phyloP scores from a whole-genome alignment of 2,329 filamentous ascomycete genomes.

The Aureobasidium sp. region DNA sequence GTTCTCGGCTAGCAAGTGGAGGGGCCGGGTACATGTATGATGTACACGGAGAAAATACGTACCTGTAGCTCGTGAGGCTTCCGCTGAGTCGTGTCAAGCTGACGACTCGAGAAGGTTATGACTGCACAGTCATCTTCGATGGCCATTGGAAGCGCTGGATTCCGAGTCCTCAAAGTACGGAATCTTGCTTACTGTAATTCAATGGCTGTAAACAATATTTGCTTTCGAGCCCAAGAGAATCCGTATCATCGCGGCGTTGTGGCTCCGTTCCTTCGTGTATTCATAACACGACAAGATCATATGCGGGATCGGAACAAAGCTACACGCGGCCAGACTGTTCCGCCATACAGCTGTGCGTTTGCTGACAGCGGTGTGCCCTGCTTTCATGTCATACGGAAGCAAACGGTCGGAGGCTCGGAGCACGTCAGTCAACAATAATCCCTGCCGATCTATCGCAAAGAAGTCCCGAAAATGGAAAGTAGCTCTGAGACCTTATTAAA shows the following conservation, averaged over 20 bases:
- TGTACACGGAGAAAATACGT: conserved; percentile 2
- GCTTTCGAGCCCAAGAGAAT: neutral
- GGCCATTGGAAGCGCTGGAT: neutral
- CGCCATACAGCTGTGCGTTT: neutral
- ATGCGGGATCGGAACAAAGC: neutral
- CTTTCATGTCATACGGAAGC: neutral
- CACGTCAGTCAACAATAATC: neutral
- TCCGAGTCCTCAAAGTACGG: neutral
- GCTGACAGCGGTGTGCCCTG: neutral
- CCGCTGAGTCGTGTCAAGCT: neutral
- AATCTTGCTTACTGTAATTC: neutral
- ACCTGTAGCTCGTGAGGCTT: neutral
- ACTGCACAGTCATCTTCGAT: neutral
- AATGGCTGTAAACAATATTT: neutral
- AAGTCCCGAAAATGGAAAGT: neutral
- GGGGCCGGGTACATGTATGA: neutral
- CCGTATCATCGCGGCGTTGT: neutral
- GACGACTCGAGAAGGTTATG: neutral
- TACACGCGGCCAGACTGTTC: neutral
- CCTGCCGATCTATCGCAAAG: neutral
- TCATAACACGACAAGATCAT: neutral
- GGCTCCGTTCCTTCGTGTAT: neutral
- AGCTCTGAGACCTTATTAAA: neutral
- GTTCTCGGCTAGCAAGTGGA: neutral
- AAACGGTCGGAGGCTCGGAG: neutral